Percentiles rank a stretch among this genome's conserved stretches.
Evolutionary conservation across 2,329 filamentous ascomycete genomes (phyloP).

Genomic region (Curvularia sp.): DNA sequence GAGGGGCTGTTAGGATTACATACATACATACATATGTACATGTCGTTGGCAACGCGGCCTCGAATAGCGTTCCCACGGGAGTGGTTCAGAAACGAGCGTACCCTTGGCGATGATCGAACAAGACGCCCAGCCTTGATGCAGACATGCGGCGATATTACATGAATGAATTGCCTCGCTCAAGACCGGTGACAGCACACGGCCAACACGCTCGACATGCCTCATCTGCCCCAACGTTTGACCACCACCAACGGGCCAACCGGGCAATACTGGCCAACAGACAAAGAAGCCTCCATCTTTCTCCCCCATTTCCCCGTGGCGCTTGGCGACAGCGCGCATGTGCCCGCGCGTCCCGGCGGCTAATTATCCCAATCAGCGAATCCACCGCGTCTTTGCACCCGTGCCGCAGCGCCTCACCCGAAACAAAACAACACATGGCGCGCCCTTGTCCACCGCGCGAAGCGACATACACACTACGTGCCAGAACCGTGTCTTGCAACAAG

Average conservation of each 20-base stretch:
- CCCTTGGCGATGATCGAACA: constrained; percentile 31
- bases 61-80: constrained; percentile 27
- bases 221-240: neutral
- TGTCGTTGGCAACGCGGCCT: neutral
- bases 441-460: neutral
- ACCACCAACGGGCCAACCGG: neutral
- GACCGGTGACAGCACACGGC: neutral
- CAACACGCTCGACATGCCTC: neutral
- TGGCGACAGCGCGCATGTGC: constrained; percentile 10
- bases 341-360: constrained; percentile 25
- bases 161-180: constrained; percentile 20
- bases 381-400: constrained; percentile 17
- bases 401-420: constrained; percentile 25
- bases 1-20: neutral
- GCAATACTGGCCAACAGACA: too few species aligned
- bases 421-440: constrained; percentile 3
- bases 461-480: neutral
- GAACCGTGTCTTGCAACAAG: too few species aligned
- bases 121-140: constrained; percentile 21
- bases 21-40: too few species aligned
- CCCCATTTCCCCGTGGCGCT: constrained; percentile 8
- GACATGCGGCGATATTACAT: constrained; percentile 10
- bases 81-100: constrained; percentile 29
- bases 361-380: constrained; percentile 21
- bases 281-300: neutral